A percentile compares a stretch with the other conserved stretches of the same genome.
Conservation (phyloP, 495 filamentous ascomycete genomes). For the Platismatia glauca region DNA sequence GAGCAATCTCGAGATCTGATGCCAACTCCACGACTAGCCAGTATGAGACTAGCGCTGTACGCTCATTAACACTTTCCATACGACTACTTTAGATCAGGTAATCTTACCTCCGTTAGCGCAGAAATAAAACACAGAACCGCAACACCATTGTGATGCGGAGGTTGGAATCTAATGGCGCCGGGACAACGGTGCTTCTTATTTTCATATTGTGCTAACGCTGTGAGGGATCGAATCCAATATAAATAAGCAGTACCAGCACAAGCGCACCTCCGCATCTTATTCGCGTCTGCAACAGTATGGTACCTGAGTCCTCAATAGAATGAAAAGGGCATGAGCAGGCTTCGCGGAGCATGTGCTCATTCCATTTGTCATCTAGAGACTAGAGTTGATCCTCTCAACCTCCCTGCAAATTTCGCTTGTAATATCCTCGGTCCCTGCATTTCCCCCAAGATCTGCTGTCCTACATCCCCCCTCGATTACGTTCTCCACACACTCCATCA, state of each 20-base stretch:
- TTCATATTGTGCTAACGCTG: too few species aligned
- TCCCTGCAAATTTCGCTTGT: slow-evolving; percentile 53
- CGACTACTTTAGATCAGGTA: too few species aligned
- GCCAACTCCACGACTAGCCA: background rate
- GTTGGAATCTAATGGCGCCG: too few species aligned
- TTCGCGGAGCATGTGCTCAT: background rate
- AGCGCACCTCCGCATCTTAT: too few species aligned
- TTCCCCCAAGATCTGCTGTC: slow-evolving; percentile 54
- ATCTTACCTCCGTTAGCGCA: too few species aligned
- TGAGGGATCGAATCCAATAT: background rate
- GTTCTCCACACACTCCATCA: slow-evolving; percentile 53
- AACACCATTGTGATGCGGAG: too few species aligned
- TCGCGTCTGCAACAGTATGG: too few species aligned
- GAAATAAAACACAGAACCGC: too few species aligned
- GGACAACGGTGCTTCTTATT: too few species aligned
- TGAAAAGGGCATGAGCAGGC: too few species aligned
- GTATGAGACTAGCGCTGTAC: background rate
- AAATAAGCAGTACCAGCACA: too few species aligned
- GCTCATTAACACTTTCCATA: background rate
- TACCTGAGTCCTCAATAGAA: too few species aligned
- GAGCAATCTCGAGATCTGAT: background rate
- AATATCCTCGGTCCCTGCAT: slow-evolving; percentile 46
- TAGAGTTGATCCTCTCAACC: slow-evolving; percentile 34
- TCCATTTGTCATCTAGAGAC: background rate
- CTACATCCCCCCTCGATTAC: slow-evolving; percentile 49